Evolutionary conservation across 2,329 filamentous ascomycete genomes (phyloP).

Genomic region (Aspergillus sp.): DNA sequence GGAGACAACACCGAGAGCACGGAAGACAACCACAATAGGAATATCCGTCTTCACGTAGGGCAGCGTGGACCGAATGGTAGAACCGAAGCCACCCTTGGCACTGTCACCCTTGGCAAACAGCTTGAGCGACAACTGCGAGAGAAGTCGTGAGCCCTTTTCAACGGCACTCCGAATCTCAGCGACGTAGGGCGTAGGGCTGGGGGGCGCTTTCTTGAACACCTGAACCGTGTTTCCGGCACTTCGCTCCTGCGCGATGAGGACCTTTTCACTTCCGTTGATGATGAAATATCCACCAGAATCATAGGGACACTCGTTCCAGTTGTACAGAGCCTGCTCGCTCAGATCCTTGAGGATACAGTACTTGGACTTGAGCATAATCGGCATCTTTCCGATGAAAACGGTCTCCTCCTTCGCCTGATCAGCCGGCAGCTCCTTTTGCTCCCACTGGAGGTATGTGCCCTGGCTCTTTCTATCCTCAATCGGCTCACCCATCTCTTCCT

Average conservation of each 20-base stretch:
- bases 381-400: constrained; percentile 92
- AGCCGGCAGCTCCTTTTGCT: constrained; percentile 41
- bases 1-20: constrained; percentile 90
- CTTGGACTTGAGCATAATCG: constrained; percentile 96
- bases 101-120: constrained; percentile 80
- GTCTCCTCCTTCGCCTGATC: constrained; percentile 64
- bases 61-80: constrained; percentile 84
- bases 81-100: constrained; percentile 75
- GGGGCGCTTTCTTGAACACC: constrained; percentile 94
- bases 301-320: constrained; percentile 94
- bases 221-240: constrained; percentile 98
- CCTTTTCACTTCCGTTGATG: constrained; percentile 98
- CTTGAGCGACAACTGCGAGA: constrained; percentile 90
- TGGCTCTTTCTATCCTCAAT: constrained; percentile 48
- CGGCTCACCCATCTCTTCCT: constrained; percentile 52
- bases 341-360: constrained; percentile 86
- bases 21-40: constrained; percentile 92
- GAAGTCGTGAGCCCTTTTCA: constrained; percentile 91
- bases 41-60: constrained; percentile 94
- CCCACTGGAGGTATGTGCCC: constrained; percentile 47
- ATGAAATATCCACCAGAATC: constrained; percentile 99
- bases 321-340: constrained; percentile 80
- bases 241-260: constrained; percentile 94
- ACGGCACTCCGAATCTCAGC: constrained; percentile 95
- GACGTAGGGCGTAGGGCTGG: constrained; percentile 87